Conservation (phyloP, 2,329 filamentous ascomycete species). For the Passalora sequoiae region DNA sequence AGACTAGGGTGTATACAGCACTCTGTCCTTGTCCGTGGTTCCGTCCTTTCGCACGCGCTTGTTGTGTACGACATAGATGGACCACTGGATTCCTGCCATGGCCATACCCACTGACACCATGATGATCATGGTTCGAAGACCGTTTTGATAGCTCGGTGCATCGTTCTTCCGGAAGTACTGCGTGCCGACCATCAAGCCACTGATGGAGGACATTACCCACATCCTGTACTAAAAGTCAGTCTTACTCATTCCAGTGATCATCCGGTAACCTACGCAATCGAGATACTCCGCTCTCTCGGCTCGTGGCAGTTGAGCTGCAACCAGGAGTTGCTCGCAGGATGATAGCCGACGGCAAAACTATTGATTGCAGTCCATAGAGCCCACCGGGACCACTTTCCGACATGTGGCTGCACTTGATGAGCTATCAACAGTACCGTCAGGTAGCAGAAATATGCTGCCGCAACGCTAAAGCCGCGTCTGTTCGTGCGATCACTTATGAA, state of each 20-base stretch:
- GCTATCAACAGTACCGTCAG: slow-evolving; percentile 43
- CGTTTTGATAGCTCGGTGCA: slow-evolving; percentile 26
- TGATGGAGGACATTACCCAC: slow-evolving; percentile 51
- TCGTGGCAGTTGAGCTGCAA: slow-evolving; percentile 42
- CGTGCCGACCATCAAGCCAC: slow-evolving; percentile 48
- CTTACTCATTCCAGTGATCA: not conserved
- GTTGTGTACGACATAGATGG: not conserved
- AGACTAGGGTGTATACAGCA: not conserved
- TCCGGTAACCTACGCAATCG: slow-evolving; percentile 36
- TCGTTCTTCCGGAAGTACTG: slow-evolving; percentile 47
- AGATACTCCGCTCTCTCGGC: slow-evolving; percentile 46
- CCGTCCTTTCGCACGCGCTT: not conserved
- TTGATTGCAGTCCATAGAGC: slow-evolving; percentile 51
- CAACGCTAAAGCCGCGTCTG: slow-evolving; percentile 42
- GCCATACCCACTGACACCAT: not conserved
- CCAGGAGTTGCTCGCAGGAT: slow-evolving; percentile 52
- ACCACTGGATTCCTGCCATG: not conserved
- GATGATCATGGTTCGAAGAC: not conserved
- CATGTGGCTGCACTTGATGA: slow-evolving; percentile 39
- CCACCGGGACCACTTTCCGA: slow-evolving; percentile 47
- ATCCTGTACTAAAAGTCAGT: slow-evolving; percentile 20
- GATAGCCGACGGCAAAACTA: slow-evolving; percentile 49
- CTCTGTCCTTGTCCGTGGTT: not conserved
- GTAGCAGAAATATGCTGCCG: slow-evolving; percentile 44
- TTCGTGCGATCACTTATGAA: slow-evolving; percentile 47